Conservation (phyloP, 1,139 yeast genomes). For the Yamadazyma atlantica region DNA sequence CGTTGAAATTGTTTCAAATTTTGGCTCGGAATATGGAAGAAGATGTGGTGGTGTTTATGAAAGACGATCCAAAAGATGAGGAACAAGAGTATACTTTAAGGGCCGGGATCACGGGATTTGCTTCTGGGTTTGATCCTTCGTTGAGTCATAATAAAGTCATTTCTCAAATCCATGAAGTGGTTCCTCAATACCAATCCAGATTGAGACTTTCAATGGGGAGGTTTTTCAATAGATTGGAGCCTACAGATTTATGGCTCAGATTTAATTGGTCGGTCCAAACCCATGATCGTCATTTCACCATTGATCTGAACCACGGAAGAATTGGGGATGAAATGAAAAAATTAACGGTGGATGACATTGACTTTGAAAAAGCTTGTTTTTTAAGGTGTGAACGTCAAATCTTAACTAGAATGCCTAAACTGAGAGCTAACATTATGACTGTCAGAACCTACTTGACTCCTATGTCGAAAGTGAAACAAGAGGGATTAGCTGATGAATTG, state of each 20-base stretch:
- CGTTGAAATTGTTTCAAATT: slow-evolving; percentile 20
- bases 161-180: slow-evolving; percentile 41
- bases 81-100: slow-evolving; percentile 37
- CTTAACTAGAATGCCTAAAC: slow-evolving; percentile 38
- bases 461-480: slow-evolving; percentile 30
- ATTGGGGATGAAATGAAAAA: slow-evolving; percentile 26
- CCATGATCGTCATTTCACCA: slow-evolving; percentile 26
- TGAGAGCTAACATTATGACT: slow-evolving; percentile 41
- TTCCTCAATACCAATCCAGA: slow-evolving; percentile 38
- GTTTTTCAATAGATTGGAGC: slow-evolving; percentile 37
- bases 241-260: slow-evolving; percentile 40
- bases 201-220: slow-evolving; percentile 37
- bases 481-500: slow-evolving; percentile 44
- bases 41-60: slow-evolving; percentile 37
- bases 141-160: slow-evolving; percentile 32
- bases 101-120: slow-evolving; percentile 39
- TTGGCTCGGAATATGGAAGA: slow-evolving; percentile 39
- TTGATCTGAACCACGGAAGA: slow-evolving; percentile 34
- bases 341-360: slow-evolving; percentile 29
- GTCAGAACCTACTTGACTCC: slow-evolving; percentile 44
- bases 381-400: slow-evolving; percentile 43
- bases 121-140: slow-evolving; percentile 46
- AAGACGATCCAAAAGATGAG: slow-evolving; percentile 32
- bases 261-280: slow-evolving; percentile 46
- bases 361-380: slow-evolving; percentile 36